Conservation (phyloP, 441 rosid species). For the Flueggea neowawraea region DNA sequence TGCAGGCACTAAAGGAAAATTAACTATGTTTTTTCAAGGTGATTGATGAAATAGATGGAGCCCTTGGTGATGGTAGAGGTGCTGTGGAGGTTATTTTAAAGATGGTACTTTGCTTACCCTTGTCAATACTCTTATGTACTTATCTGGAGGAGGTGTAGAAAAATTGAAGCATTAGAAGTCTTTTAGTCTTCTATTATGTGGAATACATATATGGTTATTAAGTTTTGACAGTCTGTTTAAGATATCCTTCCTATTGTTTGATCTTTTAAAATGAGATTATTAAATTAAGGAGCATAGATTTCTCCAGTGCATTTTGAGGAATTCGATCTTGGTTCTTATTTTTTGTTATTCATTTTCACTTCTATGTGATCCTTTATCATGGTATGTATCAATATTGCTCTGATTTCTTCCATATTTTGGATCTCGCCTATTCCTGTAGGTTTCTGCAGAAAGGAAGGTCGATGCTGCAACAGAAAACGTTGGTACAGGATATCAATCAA, state of each 20-base stretch:
- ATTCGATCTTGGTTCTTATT: no score
- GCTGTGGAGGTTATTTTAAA: constrained; percentile 92
- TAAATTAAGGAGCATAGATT: no score
- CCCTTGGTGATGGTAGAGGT: constrained; percentile 97
- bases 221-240: constrained; percentile 6
- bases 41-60: constrained; percentile 99
- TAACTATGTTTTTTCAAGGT: constrained; percentile 47
- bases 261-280: neutral
- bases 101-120: constrained; percentile 52
- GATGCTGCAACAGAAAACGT: constrained; percentile 57
- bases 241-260: neutral
- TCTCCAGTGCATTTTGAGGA: no score
- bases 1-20: constrained; percentile 8
- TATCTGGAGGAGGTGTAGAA: neutral
- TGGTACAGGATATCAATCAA: constrained; percentile 42
- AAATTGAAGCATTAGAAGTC: no score
- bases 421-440: constrained; percentile 37
- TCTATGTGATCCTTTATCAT: no score
- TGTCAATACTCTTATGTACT: neutral
- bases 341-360: no score
- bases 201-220: no score
- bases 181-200: no score
- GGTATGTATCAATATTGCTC: neutral
- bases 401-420: neutral
- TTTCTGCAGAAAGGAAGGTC: constrained; percentile 65